These are phyloP conservation scores for Aspergillus diversus DNA, from an alignment of 495 filamentous ascomycete genomes.

Conservation along the genomic window DNA sequence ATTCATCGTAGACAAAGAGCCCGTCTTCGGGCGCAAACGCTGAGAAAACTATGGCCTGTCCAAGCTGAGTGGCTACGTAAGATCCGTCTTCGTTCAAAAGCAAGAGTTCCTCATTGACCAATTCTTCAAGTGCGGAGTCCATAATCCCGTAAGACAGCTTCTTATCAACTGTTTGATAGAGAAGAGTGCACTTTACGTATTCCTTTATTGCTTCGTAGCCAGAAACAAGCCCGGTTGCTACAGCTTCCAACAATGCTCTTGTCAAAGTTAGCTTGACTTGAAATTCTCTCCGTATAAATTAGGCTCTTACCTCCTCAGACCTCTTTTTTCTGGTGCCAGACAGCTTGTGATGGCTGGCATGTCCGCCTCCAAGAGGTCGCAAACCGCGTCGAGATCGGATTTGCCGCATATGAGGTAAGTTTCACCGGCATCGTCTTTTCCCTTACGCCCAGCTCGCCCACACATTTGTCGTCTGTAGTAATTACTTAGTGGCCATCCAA, in stretches of 20 bases:
- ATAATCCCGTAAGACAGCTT: conserved; percentile 62
- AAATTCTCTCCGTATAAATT: background rate
- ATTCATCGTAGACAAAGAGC: conserved; percentile 71
- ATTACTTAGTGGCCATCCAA: conserved; percentile 8
- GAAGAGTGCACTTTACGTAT: conserved; percentile 70
- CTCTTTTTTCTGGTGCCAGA: conserved; percentile 67
- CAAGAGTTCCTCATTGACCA: conserved; percentile 41
- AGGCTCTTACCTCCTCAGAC: conserved; percentile 62
- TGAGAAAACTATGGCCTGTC: conserved; percentile 74
- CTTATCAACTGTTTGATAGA: conserved; percentile 59
- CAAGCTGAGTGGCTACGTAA: conserved; percentile 66
- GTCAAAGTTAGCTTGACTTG: conserved; percentile 9
- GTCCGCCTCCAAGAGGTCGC: conserved; percentile 72
- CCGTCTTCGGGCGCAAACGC: conserved; percentile 77
- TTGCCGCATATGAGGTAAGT: conserved; percentile 78
- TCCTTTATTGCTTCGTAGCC: conserved; percentile 69
- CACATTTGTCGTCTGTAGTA: conserved; percentile 74
- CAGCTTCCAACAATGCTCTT: conserved; percentile 74
- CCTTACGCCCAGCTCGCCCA: conserved; percentile 80
- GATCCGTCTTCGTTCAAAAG: conserved; percentile 46
- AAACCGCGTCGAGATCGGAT: conserved; percentile 69
- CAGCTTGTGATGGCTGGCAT: conserved; percentile 73
- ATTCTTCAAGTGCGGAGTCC: conserved; percentile 57
- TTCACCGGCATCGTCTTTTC: conserved; percentile 80
- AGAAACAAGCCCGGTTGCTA: conserved; percentile 72